These are phyloP conservation scores for Lichtheimia ramosa DNA, from an alignment of 371 early-diverging fungal genomes.

Conservation along the genomic window DNA sequence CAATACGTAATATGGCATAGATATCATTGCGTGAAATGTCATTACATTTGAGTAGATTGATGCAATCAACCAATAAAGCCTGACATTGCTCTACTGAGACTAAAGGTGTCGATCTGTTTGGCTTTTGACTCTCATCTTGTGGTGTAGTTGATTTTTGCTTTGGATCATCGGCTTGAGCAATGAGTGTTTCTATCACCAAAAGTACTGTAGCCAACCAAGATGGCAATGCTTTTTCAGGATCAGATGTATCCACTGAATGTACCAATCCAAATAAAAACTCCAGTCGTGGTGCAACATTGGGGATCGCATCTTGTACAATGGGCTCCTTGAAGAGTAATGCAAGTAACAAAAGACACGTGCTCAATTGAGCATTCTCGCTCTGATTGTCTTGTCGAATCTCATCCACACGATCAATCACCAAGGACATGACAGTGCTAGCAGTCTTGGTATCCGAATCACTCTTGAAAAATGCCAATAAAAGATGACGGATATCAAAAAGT, in stretches of 20 bases:
- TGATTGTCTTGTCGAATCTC: constrained; percentile 7
- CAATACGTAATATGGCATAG: constrained; percentile 74
- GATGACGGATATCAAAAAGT: constrained; percentile 73
- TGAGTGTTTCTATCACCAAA: constrained; percentile 64
- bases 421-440: constrained; percentile 44
- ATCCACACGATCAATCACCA: constrained; percentile 25
- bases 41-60: constrained; percentile 45
- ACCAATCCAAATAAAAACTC: constrained; percentile 50
- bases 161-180: constrained; percentile 70
- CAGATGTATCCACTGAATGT: constrained; percentile 3
- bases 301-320: constrained; percentile 47
- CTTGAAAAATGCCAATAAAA: constrained; percentile 47
- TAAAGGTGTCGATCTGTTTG: constrained; percentile 11
- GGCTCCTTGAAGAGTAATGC: constrained; percentile 66
- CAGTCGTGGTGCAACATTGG: constrained; percentile 39
- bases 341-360: constrained; percentile 59
- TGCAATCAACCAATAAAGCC: constrained; percentile 40
- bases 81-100: background rate
- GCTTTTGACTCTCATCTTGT: constrained; percentile 22
- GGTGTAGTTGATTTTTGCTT: too few relatives aligned
- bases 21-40: constrained; percentile 52
- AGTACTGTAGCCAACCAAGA: constrained; percentile 70
- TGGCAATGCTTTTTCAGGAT: constrained; percentile 11
- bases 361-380: constrained; percentile 27
- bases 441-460: constrained; percentile 47